Evolutionary conservation across 2,329 filamentous ascomycete genomes (phyloP).

Genomic region (Fonsecaea multimorphosa): DNA sequence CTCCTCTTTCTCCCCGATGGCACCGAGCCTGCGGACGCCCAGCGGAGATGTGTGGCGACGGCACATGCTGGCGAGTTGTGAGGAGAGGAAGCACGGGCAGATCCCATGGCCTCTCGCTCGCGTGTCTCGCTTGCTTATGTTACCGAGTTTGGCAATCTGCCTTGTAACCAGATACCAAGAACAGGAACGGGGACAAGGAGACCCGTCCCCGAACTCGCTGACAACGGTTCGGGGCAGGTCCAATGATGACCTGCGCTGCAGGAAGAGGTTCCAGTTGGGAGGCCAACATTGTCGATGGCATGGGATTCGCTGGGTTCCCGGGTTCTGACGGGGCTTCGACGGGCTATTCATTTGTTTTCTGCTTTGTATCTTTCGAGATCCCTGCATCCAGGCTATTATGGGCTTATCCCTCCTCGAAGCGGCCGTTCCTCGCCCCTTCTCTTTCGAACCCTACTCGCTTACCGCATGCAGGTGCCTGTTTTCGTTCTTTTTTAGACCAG

Average conservation of each 20-base stretch:
- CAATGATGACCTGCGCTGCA: no score
- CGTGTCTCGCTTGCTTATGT: conserved; percentile 5
- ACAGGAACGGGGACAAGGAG: neutral
- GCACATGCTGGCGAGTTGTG: neutral
- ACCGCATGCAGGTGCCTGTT: conserved; percentile 16
- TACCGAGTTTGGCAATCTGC: neutral
- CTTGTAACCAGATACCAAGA: neutral
- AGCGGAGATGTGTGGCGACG: no score
- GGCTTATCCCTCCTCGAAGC: neutral
- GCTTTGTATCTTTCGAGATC: neutral
- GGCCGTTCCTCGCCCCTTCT: neutral
- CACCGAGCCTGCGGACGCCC: neutral
- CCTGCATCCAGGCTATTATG: neutral
- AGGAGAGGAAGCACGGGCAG: neutral
- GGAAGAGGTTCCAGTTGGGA: neutral
- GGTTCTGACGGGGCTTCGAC: neutral
- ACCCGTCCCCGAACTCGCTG: conserved; percentile 12
- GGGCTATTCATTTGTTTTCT: neutral
- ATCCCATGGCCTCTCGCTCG: neutral
- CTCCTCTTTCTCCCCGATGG: neutral
- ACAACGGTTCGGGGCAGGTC: no score
- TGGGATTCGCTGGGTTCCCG: neutral
- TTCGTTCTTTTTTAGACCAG: neutral
- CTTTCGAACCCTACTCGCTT: conserved; percentile 5
- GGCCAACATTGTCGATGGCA: neutral